phyloP scores from a whole-genome alignment of 495 filamentous ascomycete species.

The Hypoxylon cercidicola region DNA sequence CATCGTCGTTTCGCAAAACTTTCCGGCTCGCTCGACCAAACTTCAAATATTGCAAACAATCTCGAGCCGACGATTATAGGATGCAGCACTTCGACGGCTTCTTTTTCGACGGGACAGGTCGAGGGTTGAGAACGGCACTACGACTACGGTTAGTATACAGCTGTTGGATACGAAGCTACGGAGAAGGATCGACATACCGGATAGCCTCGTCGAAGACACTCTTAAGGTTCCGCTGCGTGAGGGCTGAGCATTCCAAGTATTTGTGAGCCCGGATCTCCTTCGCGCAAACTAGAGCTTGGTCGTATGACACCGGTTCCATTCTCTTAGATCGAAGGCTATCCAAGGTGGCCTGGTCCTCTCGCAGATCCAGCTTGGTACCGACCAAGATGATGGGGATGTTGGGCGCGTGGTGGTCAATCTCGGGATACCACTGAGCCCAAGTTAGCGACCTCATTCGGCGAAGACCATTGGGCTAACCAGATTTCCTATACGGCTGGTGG shows the following conservation, averaged over 20 bases:
- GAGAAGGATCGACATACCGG: constrained; percentile 63
- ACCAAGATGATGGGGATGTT: constrained; percentile 96
- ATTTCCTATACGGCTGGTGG: neutral
- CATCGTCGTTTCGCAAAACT: constrained; percentile 43
- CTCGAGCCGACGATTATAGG: constrained; percentile 60
- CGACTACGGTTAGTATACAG: constrained; percentile 26
- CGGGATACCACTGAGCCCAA: constrained; percentile 83
- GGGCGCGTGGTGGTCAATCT: constrained; percentile 96
- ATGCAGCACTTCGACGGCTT: constrained; percentile 78
- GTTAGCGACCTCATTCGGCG: constrained; percentile 17
- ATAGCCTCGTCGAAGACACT: constrained; percentile 98
- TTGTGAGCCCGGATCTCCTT: constrained; percentile 95
- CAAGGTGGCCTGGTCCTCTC: constrained; percentile 85
- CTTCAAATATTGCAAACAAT: constrained; percentile 29
- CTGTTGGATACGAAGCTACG: neutral
- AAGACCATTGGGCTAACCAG: neutral
- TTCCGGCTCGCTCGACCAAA: constrained; percentile 42
- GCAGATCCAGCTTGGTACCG: constrained; percentile 94
- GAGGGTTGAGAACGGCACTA: constrained; percentile 86
- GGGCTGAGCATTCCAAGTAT: constrained; percentile 97
- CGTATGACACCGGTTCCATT: constrained; percentile 92
- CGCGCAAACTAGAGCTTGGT: constrained; percentile 82
- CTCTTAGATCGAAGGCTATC: constrained; percentile 82
- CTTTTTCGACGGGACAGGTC: constrained; percentile 69
- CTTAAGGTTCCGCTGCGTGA: constrained; percentile 96